A percentile compares a stretch with the other conserved stretches of the same genome.
These are phyloP conservation scores for Trifolium dubium DNA, from an alignment of 306 rosid species.

Conservation along the genomic window DNA sequence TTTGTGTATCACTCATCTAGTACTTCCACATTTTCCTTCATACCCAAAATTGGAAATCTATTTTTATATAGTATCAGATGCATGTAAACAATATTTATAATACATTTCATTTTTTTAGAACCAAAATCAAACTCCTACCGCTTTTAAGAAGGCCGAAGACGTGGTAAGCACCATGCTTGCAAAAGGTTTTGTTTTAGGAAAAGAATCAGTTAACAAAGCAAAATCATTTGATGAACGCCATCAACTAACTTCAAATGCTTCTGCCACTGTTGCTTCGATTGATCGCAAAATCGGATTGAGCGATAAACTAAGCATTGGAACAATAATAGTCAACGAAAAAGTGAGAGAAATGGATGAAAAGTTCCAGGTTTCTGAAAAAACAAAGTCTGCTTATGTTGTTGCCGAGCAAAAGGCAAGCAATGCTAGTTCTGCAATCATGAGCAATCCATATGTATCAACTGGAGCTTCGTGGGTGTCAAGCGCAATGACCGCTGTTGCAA, in stretches of 20 bases:
- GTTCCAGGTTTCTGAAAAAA: conserved; percentile 61
- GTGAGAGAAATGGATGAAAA: conserved; percentile 70
- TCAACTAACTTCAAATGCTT: conserved; percentile 61
- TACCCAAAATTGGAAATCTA: no score
- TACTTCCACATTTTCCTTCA: not conserved
- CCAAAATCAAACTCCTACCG: conserved; percentile 43
- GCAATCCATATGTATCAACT: conserved; percentile 55
- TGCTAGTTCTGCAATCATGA: conserved; percentile 72
- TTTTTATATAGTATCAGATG: no score
- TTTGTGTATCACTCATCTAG: not conserved
- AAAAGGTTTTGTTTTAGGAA: conserved; percentile 73
- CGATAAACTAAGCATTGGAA: conserved; percentile 64
- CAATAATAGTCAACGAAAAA: conserved; percentile 61
- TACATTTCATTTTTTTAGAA: conserved; percentile 38
- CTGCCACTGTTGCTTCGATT: conserved; percentile 67
- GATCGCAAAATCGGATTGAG: conserved; percentile 65
- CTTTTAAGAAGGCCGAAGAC: conserved; percentile 68
- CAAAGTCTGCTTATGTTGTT: conserved; percentile 59
- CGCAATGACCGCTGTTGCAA: conserved; percentile 61
- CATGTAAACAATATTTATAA: conserved; percentile 13
- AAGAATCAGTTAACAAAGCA: conserved; percentile 70
- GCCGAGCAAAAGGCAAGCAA: conserved; percentile 72
- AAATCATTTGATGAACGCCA: conserved; percentile 71
- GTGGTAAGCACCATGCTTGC: conserved; percentile 85
- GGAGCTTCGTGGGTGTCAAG: conserved; percentile 73